Evolutionary conservation across 495 filamentous ascomycete genomes (phyloP).

Genomic region (Rusavskia elegans): DNA sequence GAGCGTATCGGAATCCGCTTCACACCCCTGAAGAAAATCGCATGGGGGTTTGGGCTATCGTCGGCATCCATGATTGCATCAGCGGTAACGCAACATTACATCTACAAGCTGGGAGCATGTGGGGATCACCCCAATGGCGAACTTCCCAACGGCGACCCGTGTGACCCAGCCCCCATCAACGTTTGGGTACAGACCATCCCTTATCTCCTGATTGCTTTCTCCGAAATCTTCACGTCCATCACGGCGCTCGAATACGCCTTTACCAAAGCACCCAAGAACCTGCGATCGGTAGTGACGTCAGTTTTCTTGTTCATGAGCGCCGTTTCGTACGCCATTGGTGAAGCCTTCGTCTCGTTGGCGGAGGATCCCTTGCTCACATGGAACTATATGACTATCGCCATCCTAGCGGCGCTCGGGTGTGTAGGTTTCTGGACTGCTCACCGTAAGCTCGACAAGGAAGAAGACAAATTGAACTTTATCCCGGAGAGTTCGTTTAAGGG

Average conservation of each 20-base stretch:
- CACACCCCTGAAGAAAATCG: slow-evolving; percentile 60
- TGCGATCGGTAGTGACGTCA: slow-evolving; percentile 57
- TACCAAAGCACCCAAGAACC: slow-evolving; percentile 63
- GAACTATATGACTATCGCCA: slow-evolving; percentile 48
- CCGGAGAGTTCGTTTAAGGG: slow-evolving; percentile 6
- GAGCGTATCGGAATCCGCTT: slow-evolving; percentile 47
- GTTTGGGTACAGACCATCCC: slow-evolving; percentile 48
- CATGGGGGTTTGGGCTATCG: slow-evolving; percentile 46
- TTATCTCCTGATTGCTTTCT: slow-evolving; percentile 54
- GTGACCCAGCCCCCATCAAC: slow-evolving; percentile 24
- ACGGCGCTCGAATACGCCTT: slow-evolving; percentile 58
- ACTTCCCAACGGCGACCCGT: too few species aligned
- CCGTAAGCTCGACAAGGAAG: slow-evolving; percentile 1
- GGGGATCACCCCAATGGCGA: slow-evolving; percentile 25
- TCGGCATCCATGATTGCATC: slow-evolving; percentile 49
- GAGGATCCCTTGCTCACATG: slow-evolving; percentile 50
- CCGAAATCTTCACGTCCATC: slow-evolving; percentile 57
- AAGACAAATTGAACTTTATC: slow-evolving; percentile 5
- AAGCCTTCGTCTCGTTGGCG: slow-evolving; percentile 50
- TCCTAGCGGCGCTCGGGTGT: slow-evolving; percentile 43
- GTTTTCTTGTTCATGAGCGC: slow-evolving; percentile 56
- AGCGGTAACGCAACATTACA: slow-evolving; percentile 49
- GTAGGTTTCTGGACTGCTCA: slow-evolving; percentile 37
- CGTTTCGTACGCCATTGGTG: slow-evolving; percentile 49
- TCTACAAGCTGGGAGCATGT: slow-evolving; percentile 49